phyloP scores from a whole-genome alignment of 192 early-diverging fungal genomes.

The Backusella mclennaniae region DNA sequence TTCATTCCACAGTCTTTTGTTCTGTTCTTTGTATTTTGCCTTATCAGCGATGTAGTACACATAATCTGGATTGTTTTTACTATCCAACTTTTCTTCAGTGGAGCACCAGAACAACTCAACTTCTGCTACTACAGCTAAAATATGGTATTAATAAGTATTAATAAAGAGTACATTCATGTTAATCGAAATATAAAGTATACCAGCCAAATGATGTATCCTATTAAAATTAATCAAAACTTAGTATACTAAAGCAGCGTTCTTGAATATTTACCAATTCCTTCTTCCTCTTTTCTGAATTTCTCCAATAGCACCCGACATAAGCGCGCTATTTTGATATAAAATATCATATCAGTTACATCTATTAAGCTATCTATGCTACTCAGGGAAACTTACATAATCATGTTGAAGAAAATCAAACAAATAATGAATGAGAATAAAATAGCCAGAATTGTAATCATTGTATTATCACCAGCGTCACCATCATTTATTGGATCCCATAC shows the following conservation, averaged over 20 bases:
- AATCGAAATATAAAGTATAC: background rate
- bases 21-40: background rate
- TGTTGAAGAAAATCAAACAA: constrained; percentile 15
- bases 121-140: constrained; percentile 7
- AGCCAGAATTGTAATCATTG: background rate
- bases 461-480: background rate
- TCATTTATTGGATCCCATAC: constrained; percentile 11
- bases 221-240: background rate
- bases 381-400: constrained; percentile 10
- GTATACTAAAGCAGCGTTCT: background rate
- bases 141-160: background rate
- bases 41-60: constrained; percentile 12
- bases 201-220: constrained; percentile 18
- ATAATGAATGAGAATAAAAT: constrained; percentile 14
- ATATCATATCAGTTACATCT: too few relatives aligned
- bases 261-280: background rate
- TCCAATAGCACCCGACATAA: background rate
- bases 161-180: background rate
- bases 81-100: background rate
- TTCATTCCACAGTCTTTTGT: background rate
- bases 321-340: background rate
- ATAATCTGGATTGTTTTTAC: constrained; percentile 1
- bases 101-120: constrained; percentile 14
- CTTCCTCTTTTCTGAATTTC: background rate
- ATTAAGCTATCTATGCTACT: too few relatives aligned